Percentiles rank a stretch among this genome's conserved stretches.
Evolutionary conservation across 2,329 filamentous ascomycete species (phyloP).

Genomic region (Dryadomyces sulphureus): DNA sequence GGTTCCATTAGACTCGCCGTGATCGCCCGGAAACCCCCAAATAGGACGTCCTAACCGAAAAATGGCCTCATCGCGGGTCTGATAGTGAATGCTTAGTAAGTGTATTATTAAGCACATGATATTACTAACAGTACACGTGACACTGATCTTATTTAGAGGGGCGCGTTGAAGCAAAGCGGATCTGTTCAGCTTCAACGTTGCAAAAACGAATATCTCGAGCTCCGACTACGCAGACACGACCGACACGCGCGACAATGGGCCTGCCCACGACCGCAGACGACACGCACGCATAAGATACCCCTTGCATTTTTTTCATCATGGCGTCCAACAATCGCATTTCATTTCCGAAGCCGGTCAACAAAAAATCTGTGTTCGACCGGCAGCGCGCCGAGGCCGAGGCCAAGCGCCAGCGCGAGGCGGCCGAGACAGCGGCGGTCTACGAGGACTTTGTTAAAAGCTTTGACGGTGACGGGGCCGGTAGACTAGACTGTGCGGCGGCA

Average conservation of each 20-base stretch:
- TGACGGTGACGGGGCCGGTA: slow-evolving; percentile 44
- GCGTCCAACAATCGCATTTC: slow-evolving; percentile 20
- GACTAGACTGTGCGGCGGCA: slow-evolving; percentile 21
- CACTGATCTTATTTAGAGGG: too few species aligned
- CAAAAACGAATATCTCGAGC: too few species aligned
- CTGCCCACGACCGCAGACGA: background rate
- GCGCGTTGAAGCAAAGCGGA: too few species aligned
- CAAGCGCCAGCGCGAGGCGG: slow-evolving; percentile 69
- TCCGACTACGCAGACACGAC: too few species aligned
- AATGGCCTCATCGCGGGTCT: background rate
- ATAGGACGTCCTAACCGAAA: background rate
- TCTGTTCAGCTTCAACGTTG: too few species aligned
- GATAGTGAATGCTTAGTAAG: too few species aligned
- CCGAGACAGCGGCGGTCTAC: slow-evolving; percentile 75
- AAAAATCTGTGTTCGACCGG: slow-evolving; percentile 77
- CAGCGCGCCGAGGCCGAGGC: slow-evolving; percentile 82
- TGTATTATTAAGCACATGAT: too few species aligned
- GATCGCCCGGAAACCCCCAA: background rate
- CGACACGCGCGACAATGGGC: background rate
- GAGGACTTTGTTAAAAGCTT: slow-evolving; percentile 78
- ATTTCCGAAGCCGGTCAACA: slow-evolving; percentile 21
- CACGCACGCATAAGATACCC: too few species aligned
- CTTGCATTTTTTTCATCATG: background rate
- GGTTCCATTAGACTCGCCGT: background rate
- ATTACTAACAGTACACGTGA: too few species aligned